These are phyloP conservation scores for Dioscorea zingiberensis DNA, from an alignment of 106 monocot genomes.

Conservation along the genomic window DNA sequence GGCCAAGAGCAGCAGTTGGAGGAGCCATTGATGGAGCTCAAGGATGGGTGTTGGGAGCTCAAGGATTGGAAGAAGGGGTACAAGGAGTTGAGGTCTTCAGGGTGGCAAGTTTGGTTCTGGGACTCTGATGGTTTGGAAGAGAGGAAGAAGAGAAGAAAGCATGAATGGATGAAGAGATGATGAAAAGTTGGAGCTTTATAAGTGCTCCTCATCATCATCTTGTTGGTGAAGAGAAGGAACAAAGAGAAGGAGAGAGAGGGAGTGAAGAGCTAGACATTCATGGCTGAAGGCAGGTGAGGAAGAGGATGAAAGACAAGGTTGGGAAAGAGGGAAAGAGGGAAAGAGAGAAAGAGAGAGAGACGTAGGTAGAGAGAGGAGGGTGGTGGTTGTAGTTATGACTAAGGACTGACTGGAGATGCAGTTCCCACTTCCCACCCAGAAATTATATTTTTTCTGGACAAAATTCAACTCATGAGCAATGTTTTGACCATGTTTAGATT, in stretches of 20 bases:
- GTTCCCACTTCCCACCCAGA: no score
- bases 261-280: no score
- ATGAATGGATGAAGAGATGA: neutral
- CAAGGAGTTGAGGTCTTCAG: neutral
- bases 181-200: neutral
- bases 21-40: neutral
- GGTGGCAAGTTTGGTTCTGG: no score
- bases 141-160: neutral
- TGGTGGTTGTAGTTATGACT: no score
- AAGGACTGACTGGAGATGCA: no score
- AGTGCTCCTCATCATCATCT: neutral
- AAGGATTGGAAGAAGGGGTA: neutral
- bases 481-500: no score
- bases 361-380: neutral
- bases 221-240: neutral
- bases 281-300: no score
- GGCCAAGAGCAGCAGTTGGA: slow-evolving; percentile 13
- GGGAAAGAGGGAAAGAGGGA: no score
- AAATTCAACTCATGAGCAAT: no score
- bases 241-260: neutral
- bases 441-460: no score
- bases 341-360: neutral
- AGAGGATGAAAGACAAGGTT: no score
- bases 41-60: neutral
- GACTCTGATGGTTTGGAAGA: neutral